Percentiles rank a stretch among this genome's conserved stretches.
Evolutionary conservation across 2,329 filamentous ascomycete species (phyloP).

Genomic region (Aspergillus proliferans): DNA sequence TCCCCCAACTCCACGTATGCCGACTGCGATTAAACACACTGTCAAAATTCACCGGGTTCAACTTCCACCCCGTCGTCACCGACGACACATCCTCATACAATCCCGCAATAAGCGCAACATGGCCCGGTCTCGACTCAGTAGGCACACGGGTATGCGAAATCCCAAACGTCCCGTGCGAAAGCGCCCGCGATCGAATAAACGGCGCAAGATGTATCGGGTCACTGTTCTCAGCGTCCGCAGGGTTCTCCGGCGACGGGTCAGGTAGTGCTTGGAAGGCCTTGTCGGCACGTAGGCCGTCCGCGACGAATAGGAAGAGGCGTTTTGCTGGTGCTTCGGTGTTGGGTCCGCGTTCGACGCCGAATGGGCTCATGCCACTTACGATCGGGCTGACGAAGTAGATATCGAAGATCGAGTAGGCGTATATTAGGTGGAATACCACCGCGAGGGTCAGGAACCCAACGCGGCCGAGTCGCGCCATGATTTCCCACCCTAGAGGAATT

Average conservation of each 20-base stretch:
- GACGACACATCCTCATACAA: constrained; percentile 97
- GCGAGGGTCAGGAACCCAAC: constrained; percentile 82
- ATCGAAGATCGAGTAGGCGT: constrained; percentile 94
- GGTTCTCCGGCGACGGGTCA: constrained; percentile 63
- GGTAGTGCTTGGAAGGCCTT: constrained; percentile 94
- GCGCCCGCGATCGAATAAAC: constrained; percentile 80
- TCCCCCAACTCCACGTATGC: constrained; percentile 99
- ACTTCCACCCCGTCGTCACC: constrained; percentile 95
- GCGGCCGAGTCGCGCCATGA: constrained; percentile 56
- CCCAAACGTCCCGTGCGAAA: constrained; percentile 88
- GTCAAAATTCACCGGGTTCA: constrained; percentile 97
- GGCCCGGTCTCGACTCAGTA: constrained; percentile 90
- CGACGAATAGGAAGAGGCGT: constrained; percentile 87
- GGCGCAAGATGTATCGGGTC: constrained; percentile 75
- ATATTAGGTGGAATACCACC: constrained; percentile 85
- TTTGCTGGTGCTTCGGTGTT: constrained; percentile 70
- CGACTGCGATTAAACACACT: constrained; percentile 95
- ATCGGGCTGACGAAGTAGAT: constrained; percentile 98
- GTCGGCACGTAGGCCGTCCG: constrained; percentile 94
- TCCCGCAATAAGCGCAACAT: constrained; percentile 93
- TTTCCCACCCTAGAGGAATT: constrained; percentile 6
- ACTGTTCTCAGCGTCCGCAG: constrained; percentile 16
- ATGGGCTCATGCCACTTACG: constrained; percentile 87
- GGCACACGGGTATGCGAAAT: constrained; percentile 95
- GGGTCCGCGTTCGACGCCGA: constrained; percentile 58